Conservation (phyloP, 2,329 filamentous ascomycete species). For the Pseudogymnoascus sp. region DNA sequence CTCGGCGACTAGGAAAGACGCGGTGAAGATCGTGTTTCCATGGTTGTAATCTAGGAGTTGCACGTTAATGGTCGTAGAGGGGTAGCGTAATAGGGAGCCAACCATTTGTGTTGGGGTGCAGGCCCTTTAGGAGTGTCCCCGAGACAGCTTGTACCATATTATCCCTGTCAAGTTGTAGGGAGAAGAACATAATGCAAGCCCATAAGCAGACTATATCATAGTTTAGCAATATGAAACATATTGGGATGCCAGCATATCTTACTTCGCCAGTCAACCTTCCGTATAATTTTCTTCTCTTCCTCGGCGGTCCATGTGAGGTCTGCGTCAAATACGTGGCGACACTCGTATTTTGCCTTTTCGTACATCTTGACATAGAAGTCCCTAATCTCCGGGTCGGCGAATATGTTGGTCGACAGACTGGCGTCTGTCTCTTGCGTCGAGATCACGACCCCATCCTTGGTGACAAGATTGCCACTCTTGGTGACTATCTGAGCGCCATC, state of each 20-base stretch:
- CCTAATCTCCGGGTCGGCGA: constrained; percentile 22
- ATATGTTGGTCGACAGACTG: constrained; percentile 12
- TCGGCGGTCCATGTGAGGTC: constrained; percentile 16
- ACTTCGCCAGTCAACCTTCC: constrained; percentile 24
- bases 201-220: constrained; percentile 1
- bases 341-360: constrained; percentile 23
- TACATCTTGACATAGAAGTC: constrained; percentile 19
- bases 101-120: constrained; percentile 35
- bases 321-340: constrained; percentile 20
- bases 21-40: constrained; percentile 32
- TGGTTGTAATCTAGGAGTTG: constrained; percentile 18
- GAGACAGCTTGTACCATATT: constrained; percentile 26
- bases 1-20: constrained; percentile 36
- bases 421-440: constrained; percentile 9
- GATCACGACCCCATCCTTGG: constrained; percentile 12
- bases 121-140: constrained; percentile 42
- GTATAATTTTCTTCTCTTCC: constrained; percentile 11
- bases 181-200: constrained; percentile 32
- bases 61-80: not conserved
- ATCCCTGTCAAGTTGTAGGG: constrained; percentile 29
- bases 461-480: constrained; percentile 9
- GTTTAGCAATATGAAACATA: not conserved
- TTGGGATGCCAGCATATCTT: constrained; percentile 9
- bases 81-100: not conserved
- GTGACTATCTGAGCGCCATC: constrained; percentile 10